A percentile compares a stretch with the other conserved stretches of the same genome.
Conservation (phyloP, 768 basidiomycete species). For the Coprinopsis cinerea region DNA sequence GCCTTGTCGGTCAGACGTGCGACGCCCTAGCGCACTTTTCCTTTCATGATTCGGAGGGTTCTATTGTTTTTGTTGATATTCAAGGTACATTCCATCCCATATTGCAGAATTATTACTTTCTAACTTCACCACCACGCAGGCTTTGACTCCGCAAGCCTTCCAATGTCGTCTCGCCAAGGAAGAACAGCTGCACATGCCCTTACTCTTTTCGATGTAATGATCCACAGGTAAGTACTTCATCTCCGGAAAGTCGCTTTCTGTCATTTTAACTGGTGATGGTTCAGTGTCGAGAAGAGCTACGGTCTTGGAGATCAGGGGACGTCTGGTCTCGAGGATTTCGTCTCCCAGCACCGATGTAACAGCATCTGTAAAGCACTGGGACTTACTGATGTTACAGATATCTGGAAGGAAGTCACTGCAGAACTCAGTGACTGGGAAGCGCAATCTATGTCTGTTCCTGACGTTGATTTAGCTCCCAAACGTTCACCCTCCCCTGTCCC, state of each 20-base stretch:
- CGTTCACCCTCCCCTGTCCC: too few relatives aligned
- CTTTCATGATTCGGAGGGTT: slow-evolving; percentile 6
- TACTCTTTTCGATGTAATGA: background rate
- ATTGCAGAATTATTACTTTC: background rate
- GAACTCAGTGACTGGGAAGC: too few relatives aligned
- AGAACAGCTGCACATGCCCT: background rate
- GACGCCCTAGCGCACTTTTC: slow-evolving; percentile 14
- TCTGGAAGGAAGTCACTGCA: too few relatives aligned
- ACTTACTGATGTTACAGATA: background rate
- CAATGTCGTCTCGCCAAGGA: background rate
- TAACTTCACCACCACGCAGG: background rate
- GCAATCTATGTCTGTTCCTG: too few relatives aligned
- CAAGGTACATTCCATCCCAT: slow-evolving; percentile 6
- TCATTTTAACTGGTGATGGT: background rate
- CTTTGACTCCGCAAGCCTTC: background rate
- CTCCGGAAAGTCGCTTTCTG: background rate
- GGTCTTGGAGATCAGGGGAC: background rate
- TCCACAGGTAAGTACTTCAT: background rate
- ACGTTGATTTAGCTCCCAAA: too few relatives aligned
- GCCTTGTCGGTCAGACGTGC: slow-evolving; percentile 11
- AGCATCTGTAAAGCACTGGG: background rate
- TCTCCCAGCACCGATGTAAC: background rate
- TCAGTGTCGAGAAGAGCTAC: background rate
- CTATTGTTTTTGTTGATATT: slow-evolving; percentile 13
- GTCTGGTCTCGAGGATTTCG: background rate